A percentile compares a stretch with the other conserved stretches of the same genome.
Conservation (phyloP, 1,284 basidiomycete species). For the Schizophyllum commune region DNA sequence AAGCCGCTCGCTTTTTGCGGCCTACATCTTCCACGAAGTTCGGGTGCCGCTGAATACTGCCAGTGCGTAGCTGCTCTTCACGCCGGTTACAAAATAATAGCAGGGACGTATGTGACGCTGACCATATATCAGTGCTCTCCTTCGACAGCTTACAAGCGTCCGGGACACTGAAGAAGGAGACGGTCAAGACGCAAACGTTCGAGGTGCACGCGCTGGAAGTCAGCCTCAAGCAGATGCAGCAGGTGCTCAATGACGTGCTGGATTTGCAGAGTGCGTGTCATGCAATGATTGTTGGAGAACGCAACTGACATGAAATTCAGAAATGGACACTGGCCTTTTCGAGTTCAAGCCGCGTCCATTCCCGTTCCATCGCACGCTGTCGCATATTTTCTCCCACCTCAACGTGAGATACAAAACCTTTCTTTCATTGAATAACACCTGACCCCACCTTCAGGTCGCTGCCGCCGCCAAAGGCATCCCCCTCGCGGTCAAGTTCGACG, state of each 20-base stretch:
- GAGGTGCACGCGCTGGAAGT: constrained; percentile 36
- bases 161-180: constrained; percentile 13
- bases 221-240: constrained; percentile 39
- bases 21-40: constrained; percentile 28
- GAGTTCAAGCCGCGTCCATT: constrained; percentile 34
- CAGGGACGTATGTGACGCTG: no score
- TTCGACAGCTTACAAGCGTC: constrained; percentile 15
- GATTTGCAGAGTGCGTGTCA: constrained; percentile 23
- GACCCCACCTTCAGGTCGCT: not conserved
- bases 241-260: constrained; percentile 46
- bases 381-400: constrained; percentile 34
- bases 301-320: constrained; percentile 3
- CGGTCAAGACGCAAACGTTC: constrained; percentile 23
- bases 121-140: no score
- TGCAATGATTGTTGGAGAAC: not conserved
- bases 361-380: constrained; percentile 41
- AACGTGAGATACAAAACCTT: constrained; percentile 18
- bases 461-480: constrained; percentile 27
- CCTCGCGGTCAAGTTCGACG: constrained; percentile 35
- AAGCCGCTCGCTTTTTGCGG: constrained; percentile 22
- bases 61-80: constrained; percentile 15
- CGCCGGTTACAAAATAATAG: no score
- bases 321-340: constrained; percentile 31
- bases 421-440: not conserved
- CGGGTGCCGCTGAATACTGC: constrained; percentile 52